Evolutionary conservation across 371 early-diverging fungal species (phyloP).

Genomic region (Neoconidiobolus thromboides): DNA sequence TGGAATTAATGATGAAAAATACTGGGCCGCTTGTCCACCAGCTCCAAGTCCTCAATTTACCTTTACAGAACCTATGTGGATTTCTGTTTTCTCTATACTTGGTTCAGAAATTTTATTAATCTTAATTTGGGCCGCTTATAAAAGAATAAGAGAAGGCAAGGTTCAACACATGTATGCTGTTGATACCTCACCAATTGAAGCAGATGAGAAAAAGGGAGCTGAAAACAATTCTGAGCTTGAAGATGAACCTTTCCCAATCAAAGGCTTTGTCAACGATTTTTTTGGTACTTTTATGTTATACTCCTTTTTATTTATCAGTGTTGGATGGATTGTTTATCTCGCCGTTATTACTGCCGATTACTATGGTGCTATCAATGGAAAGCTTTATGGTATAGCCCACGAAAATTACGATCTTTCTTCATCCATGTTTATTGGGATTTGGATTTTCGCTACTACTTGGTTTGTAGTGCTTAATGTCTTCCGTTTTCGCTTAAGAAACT

Average conservation of each 20-base stretch:
- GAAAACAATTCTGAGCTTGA: constrained; percentile 4
- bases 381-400: constrained; percentile 22
- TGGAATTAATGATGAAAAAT: constrained; percentile 11
- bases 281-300: constrained; percentile 32
- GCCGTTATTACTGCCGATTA: constrained; percentile 46
- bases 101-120: constrained; percentile 16
- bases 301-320: constrained; percentile 27
- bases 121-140: constrained; percentile 26
- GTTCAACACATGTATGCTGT: neutral
- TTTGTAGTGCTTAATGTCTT: constrained; percentile 25
- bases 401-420: constrained; percentile 28
- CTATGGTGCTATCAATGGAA: constrained; percentile 27
- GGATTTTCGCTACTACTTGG: constrained; percentile 20
- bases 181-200: neutral
- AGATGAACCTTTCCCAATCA: constrained; percentile 18
- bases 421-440: constrained; percentile 34
- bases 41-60: constrained; percentile 22
- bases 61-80: constrained; percentile 35
- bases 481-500: constrained; percentile 26
- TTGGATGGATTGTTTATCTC: constrained; percentile 44
- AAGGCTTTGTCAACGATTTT: constrained; percentile 37
- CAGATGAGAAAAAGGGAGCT: neutral
- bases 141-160: constrained; percentile 9
- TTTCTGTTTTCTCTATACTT: constrained; percentile 26
- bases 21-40: constrained; percentile 19